Evolutionary conservation across 208 protist genomes (phyloP).

Genomic region (Trypanosoma congolense): DNA sequence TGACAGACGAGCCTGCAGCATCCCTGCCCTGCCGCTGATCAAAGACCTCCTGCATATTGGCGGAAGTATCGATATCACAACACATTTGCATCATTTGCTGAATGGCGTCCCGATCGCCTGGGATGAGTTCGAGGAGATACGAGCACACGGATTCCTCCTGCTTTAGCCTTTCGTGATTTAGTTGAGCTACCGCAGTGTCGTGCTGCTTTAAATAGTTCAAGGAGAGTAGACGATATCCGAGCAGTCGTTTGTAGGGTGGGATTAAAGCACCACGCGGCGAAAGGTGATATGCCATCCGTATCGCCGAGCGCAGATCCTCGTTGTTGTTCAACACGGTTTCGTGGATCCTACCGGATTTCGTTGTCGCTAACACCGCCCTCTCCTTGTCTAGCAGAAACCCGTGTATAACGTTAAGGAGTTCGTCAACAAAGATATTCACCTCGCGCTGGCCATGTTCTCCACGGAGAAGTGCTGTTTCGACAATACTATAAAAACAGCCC

Average conservation of each 20-base stretch:
- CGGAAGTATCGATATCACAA: slow-evolving; percentile 2
- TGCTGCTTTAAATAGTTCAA: slow-evolving; percentile 5
- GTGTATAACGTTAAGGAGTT: slow-evolving; percentile 9
- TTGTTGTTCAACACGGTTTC: slow-evolving; percentile 1
- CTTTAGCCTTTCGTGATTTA: slow-evolving; percentile 12
- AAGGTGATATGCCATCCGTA: slow-evolving; percentile 35
- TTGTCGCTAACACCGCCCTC: not conserved
- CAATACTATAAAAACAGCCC: slow-evolving; percentile 14
- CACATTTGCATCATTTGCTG: slow-evolving; percentile 22
- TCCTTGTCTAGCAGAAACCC: slow-evolving; percentile 3
- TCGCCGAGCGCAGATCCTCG: slow-evolving; percentile 29
- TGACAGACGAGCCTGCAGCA: not conserved
- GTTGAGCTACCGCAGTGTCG: not conserved
- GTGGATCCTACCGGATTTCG: not conserved
- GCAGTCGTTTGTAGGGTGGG: slow-evolving; percentile 24
- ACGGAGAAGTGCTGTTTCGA: slow-evolving; percentile 1
- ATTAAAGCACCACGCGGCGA: slow-evolving; percentile 26
- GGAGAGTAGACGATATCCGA: slow-evolving; percentile 33
- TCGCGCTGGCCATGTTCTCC: not conserved
- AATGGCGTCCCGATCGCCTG: slow-evolving; percentile 24
- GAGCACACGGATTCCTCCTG: slow-evolving; percentile 27
- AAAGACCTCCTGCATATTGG: slow-evolving; percentile 2
- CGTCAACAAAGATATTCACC: slow-evolving; percentile 8
- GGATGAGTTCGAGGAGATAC: slow-evolving; percentile 23
- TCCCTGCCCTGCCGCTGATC: not conserved